Evolutionary conservation across 176 grass and related monocot genomes (phyloP).

Genomic region (Oryza nivara): DNA sequence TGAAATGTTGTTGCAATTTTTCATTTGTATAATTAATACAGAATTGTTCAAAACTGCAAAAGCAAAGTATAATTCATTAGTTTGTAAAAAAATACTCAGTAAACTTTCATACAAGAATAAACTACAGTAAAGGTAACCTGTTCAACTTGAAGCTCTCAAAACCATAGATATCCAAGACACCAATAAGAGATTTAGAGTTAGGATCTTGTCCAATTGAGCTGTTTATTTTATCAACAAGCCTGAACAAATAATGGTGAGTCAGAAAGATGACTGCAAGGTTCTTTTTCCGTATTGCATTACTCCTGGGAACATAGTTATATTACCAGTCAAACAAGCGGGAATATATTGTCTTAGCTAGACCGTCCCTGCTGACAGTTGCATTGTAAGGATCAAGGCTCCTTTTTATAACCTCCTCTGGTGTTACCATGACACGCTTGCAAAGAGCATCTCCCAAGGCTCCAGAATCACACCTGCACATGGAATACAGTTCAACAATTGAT

Average conservation of each 20-base stretch:
- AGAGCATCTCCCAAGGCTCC: conserved; percentile 88
- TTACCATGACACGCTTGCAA: conserved; percentile 97
- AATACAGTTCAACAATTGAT: conserved; percentile 39
- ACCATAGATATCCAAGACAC: conserved; percentile 99
- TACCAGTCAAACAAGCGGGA: conserved; percentile 99
- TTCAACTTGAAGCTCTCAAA: conserved; percentile 99
- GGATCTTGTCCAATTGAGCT: conserved; percentile 95
- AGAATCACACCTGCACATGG: conserved; percentile 83
- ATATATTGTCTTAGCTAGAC: conserved; percentile 97
- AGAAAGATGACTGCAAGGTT: conserved; percentile 2
- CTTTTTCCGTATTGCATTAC: conserved; percentile 19
- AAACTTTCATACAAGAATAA: conserved; percentile 22
- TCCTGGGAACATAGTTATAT: conserved; percentile 27
- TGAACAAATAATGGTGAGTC: conserved; percentile 43
- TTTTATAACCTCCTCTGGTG: conserved; percentile 98
- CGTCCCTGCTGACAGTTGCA: conserved; percentile 94
- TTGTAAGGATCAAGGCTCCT: conserved; percentile 88
- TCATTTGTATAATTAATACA: conserved; percentile 99
- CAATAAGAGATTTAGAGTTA: conserved; percentile 88
- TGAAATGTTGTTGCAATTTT: conserved; percentile 99
- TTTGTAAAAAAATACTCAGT: conserved; percentile 13
- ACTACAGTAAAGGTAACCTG: conserved; percentile 51
- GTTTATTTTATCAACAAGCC: conserved; percentile 99
- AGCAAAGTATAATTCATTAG: conserved; percentile 37
- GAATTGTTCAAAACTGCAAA: conserved; percentile 92